phyloP scores from a whole-genome alignment of 2,329 filamentous ascomycete species.

The Cladophialophora carrionii region DNA sequence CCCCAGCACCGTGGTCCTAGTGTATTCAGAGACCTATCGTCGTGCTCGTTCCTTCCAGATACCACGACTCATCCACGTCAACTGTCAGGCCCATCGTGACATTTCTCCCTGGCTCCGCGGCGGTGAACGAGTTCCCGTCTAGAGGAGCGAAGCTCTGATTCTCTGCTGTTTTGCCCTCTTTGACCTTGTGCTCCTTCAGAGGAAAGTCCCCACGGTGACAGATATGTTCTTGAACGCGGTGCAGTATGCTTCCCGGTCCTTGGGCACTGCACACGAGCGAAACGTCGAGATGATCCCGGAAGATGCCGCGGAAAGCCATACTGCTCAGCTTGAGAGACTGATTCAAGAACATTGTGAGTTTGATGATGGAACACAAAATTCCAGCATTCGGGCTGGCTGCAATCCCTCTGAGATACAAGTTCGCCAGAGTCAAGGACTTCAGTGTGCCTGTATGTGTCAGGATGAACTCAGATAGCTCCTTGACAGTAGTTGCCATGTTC shows the following conservation, averaged over 20 bases:
- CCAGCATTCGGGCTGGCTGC: not conserved
- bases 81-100: not conserved
- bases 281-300: not conserved
- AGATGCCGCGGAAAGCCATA: conserved; percentile 1
- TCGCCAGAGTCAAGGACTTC: not conserved
- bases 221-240: not conserved
- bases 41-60: not conserved
- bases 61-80: not conserved
- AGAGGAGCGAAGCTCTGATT: not conserved
- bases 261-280: not conserved
- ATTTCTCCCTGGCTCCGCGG: not conserved
- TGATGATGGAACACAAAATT: not conserved
- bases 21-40: not conserved
- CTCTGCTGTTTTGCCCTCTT: not conserved
- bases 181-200: not conserved
- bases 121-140: not conserved
- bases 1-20: not conserved
- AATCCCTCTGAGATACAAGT: not conserved
- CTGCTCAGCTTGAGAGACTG: not conserved
- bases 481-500: not conserved
- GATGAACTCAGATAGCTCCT: conserved; percentile 1
- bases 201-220: not conserved
- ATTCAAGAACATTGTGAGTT: conserved; percentile 2
- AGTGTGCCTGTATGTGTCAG: not conserved
- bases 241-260: not conserved